Base-by-base conservation (phyloP, 495 filamentous ascomycete genomes). In the Penicillium simplicissimum region DNA sequence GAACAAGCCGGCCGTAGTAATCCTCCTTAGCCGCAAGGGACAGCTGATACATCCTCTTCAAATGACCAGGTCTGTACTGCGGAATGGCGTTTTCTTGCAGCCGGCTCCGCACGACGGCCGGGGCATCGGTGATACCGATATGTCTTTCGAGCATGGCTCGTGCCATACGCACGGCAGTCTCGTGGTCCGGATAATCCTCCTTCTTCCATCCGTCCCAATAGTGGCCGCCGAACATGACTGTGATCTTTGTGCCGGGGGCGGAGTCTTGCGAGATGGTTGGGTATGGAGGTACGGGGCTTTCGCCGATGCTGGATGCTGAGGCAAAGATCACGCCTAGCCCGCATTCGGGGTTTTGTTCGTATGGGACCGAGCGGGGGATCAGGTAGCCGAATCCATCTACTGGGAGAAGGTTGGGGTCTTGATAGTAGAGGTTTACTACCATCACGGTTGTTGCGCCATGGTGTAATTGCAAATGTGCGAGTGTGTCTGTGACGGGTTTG, bases 161-260 rank as follows among this genome's bases (percentile, higher is more conserved):
- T 17, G 94, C 92, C 82, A 93, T 88, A 2, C 67, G 64, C 33
- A 86, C 75, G 21, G 87, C 91, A 57, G 88, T 77, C 11, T 87
- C 80, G 52, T 86, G 78, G 60, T 84, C 78, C 0, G 90, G 90
- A 40, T 78, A 77, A 25, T 82, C 76, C 0, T 68, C 48, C 14
- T 75, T 71, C 25, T 81, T 73, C 80, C 79, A 85, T 43, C 72
- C 81, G 63, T 91, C 85, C 94, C 93, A 98, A 78, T 88, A 93
- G 76, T 97, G 94, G 7, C 95, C 95, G 53, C 95, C 95, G 23
- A 98, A 74, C 90, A 99, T 96, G 54, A 98, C 90, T 14, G 94
- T 97, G 34, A 99, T 71, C 70, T 96, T 97, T 15, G 92, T 97
- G 34, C 91, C 92, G 0, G 73, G 71, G 10, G 73, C 79, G 25